Evolutionary conservation across 2,329 filamentous ascomycete species (phyloP), one percentile per base, ranked within the genome.

Genomic region (Calonectria ilicicola): DNA sequence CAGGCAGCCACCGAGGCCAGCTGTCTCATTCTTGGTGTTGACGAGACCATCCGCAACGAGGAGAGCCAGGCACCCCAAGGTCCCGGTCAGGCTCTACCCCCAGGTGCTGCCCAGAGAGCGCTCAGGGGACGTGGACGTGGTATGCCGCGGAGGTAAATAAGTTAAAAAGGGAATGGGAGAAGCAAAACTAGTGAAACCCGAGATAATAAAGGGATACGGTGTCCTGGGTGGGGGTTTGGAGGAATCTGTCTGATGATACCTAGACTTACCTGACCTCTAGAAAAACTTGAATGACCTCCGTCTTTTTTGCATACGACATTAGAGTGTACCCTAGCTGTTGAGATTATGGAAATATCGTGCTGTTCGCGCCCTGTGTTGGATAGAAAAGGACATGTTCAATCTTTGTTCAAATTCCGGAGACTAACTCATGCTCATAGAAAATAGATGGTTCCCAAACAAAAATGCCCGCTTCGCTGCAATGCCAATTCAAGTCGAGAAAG

Each of bases 41-140:
- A 99, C 82, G 97, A 99, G 91, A 99, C 97, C 40, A 98, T 99
- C 86, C 95, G 93, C 86, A 99, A 99, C 86, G 95, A 99, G 88
- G 96, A 98, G 88, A 98, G 95, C 81, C 90, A 93, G 79, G 89
- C 92, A 84, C 94, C 96, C 27, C 94, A 98, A 84, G 95, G 92
- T 10, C 96, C 96, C 0, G 90, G 91, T 69, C 89, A 94, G 84
- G 90, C 91, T 23, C 87, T 96, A 77, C 94, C 94, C 5, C 93
- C 93, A 1, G 94, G 94, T 77, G 96, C 96, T 26, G 96, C 96
- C 14, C 96, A 98, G 88, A 90, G 96, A 81, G 96, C 95, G 49
- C 86, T 98, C 77, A 90, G 96, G 75, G 94, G 94, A 72, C 89
- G 95, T 78, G 95, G 96, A 75, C 92, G 95, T 69, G 95, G 95